Conservation (phyloP, 805 yeast genomes). For the Ogataea sp. region DNA sequence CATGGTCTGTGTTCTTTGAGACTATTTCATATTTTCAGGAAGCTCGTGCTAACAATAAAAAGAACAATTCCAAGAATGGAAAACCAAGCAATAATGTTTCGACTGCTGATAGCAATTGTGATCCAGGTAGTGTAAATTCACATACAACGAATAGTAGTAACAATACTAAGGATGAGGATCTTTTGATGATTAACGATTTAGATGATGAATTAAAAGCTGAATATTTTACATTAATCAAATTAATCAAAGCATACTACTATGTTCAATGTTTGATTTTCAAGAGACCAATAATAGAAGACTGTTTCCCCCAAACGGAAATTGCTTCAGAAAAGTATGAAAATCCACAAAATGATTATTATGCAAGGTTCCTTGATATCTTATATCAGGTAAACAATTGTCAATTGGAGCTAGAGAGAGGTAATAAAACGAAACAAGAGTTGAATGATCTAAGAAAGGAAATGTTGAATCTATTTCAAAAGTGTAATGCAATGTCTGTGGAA, state of each 20-base stretch:
- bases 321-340: neutral
- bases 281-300: neutral
- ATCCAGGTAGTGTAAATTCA: too few relatives aligned
- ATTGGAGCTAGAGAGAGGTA: neutral
- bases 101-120: too few relatives aligned
- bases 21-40: neutral
- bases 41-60: too few relatives aligned
- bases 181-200: neutral
- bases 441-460: neutral
- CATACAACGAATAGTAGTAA: too few relatives aligned
- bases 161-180: too few relatives aligned
- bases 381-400: neutral
- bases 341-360: too few relatives aligned
- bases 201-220: neutral
- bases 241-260: neutral
- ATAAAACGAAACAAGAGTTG: neutral
- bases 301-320: neutral
- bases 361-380: neutral
- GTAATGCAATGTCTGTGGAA: neutral
- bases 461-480: neutral
- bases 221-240: neutral
- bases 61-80: too few relatives aligned
- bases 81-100: too few relatives aligned
- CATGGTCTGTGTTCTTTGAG: slow-evolving; percentile 1
- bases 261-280: neutral